A percentile compares a stretch with the other conserved stretches of the same genome.
These are phyloP conservation scores for Cutaneotrichosporon dermatis DNA, from an alignment of 1,284 basidiomycete genomes.

Conservation along the genomic window DNA sequence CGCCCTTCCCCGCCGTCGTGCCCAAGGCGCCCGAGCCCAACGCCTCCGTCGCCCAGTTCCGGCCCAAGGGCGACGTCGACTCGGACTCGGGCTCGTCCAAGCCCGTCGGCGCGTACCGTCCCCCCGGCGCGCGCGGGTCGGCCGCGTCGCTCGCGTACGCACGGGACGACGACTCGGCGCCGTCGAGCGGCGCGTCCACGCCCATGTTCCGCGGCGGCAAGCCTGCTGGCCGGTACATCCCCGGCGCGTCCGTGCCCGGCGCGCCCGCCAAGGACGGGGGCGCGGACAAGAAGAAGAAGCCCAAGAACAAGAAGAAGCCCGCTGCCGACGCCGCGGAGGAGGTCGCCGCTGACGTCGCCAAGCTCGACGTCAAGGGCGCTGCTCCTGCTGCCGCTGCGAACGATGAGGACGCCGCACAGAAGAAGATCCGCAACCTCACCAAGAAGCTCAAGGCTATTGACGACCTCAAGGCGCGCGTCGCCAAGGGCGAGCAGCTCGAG, in stretches of 20 bases:
- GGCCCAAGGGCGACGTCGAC: slow-evolving; percentile 34
- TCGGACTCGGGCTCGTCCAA: slow-evolving; percentile 51
- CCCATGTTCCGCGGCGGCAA: slow-evolving; percentile 58
- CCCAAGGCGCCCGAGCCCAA: slow-evolving; percentile 72
- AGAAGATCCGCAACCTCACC: slow-evolving; percentile 87
- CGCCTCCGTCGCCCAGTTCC: slow-evolving; percentile 53
- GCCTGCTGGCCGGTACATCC: slow-evolving; percentile 56
- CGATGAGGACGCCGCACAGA: slow-evolving; percentile 69
- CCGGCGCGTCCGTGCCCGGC: slow-evolving; percentile 57
- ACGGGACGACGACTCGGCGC: slow-evolving; percentile 71
- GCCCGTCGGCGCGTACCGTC: slow-evolving; percentile 76
- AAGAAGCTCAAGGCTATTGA: slow-evolving; percentile 96
- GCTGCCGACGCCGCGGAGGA: slow-evolving; percentile 21
- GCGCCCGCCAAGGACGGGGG: slow-evolving; percentile 26
- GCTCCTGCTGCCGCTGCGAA: slow-evolving; percentile 46
- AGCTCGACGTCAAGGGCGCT: slow-evolving; percentile 40
- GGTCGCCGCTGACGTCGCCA: slow-evolving; percentile 26
- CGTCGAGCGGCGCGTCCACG: slow-evolving; percentile 49
- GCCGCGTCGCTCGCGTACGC: slow-evolving; percentile 80
- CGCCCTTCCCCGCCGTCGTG: slow-evolving; percentile 67
- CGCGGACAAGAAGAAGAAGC: slow-evolving; percentile 57
- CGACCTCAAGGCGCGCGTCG: slow-evolving; percentile 84
- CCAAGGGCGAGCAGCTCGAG: slow-evolving; percentile 81
- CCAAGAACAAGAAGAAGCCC: slow-evolving; percentile 54
- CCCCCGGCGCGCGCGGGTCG: slow-evolving; percentile 83